phyloP scores from a whole-genome alignment of 768 basidiomycete species.

The Holtermannia corniformis region DNA sequence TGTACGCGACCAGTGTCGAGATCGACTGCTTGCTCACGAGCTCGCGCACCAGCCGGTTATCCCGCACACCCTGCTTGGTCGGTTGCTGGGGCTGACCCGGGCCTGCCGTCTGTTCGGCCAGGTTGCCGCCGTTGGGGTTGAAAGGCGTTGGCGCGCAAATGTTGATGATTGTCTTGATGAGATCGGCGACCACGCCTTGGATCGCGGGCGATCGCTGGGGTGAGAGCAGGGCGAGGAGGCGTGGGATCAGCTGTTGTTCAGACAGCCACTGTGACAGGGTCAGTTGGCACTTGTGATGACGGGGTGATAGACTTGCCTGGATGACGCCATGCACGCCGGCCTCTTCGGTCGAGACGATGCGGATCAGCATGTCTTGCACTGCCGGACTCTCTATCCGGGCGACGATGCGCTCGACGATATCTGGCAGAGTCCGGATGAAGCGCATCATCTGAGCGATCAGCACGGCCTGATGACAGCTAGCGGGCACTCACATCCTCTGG shows the following conservation, averaged over 20 bases:
- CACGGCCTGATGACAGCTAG: slow-evolving; percentile 4
- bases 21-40: slow-evolving; percentile 66
- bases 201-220: slow-evolving; percentile 63
- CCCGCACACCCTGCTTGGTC: slow-evolving; percentile 20
- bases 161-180: slow-evolving; percentile 88
- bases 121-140: slow-evolving; percentile 59
- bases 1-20: slow-evolving; percentile 62
- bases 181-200: slow-evolving; percentile 77
- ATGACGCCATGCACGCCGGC: slow-evolving; percentile 71
- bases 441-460: slow-evolving; percentile 61
- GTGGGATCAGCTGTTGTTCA: slow-evolving; percentile 67
- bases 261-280: slow-evolving; percentile 70
- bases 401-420: slow-evolving; percentile 70
- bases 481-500: slow-evolving; percentile 68
- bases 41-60: slow-evolving; percentile 78
- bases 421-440: slow-evolving; percentile 76
- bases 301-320: no score
- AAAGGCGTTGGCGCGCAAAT: slow-evolving; percentile 75
- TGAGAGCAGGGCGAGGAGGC: slow-evolving; percentile 71
- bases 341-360: slow-evolving; percentile 79
- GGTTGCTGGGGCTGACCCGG: slow-evolving; percentile 6
- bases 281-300: not conserved
- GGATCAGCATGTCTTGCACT: slow-evolving; percentile 80
- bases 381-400: slow-evolving; percentile 79
- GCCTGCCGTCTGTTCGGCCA: slow-evolving; percentile 24